Conservation (phyloP, 2,329 filamentous ascomycete species). For the Aspergillus fumigatus region DNA sequence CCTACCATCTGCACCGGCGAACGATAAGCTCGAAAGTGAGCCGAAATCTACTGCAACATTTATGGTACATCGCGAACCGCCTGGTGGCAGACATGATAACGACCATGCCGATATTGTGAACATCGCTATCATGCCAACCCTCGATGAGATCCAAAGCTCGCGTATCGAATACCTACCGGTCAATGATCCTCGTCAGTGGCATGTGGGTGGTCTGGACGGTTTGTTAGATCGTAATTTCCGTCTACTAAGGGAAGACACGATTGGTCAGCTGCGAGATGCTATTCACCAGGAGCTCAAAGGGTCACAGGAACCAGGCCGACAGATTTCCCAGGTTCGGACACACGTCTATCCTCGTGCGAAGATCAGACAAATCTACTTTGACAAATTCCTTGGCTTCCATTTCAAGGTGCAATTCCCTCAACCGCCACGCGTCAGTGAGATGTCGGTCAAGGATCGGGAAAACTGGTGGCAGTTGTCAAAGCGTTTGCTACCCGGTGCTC, state of each 20-base stretch:
- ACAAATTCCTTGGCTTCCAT: conserved; percentile 15
- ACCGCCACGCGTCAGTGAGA: conserved; percentile 11
- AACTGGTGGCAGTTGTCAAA: conserved; percentile 29
- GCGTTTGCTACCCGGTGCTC: conserved; percentile 23
- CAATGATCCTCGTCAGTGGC: conserved; percentile 26
- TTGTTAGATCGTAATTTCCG: conserved; percentile 35
- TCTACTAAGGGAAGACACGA: conserved; percentile 33
- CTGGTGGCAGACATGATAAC: conserved; percentile 35
- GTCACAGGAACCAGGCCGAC: conserved; percentile 3
- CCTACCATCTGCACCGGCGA: conserved; percentile 4
- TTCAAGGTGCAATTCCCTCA: conserved; percentile 23
- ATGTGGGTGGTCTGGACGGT: conserved; percentile 21
- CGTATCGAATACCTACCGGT: conserved; percentile 30
- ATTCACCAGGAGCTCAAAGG: conserved; percentile 17
- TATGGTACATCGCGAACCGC: conserved; percentile 9
- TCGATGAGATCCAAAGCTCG: conserved; percentile 28
- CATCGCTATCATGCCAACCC: conserved; percentile 34
- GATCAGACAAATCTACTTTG: conserved; percentile 10
- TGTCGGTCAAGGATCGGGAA: conserved; percentile 10
- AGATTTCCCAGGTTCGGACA: conserved; percentile 1
- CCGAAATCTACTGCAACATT: conserved; percentile 7
- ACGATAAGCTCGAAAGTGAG: background rate
- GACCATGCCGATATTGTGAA: conserved; percentile 30
- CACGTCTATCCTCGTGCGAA: conserved; percentile 4
- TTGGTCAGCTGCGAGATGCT: conserved; percentile 29